phyloP scores from a whole-genome alignment of 2,329 filamentous ascomycete species.

The Xylaria sp. region DNA sequence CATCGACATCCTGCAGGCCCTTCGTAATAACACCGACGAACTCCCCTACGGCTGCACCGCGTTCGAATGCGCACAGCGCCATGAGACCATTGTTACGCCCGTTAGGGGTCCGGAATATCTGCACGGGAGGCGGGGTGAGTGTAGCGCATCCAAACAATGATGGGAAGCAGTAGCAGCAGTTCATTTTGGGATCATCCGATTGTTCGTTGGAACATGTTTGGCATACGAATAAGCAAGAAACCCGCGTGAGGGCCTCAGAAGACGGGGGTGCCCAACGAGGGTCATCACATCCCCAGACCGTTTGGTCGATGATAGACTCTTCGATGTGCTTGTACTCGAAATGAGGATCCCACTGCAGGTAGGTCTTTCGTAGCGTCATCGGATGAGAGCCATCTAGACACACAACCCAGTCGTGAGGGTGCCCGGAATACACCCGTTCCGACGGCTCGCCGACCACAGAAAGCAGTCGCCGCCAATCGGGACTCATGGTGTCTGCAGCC shows the following conservation, averaged over 20 bases:
- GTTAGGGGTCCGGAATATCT: conserved; percentile 57
- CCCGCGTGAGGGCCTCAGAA: conserved; percentile 29
- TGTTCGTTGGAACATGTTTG: conserved; percentile 53
- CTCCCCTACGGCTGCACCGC: conserved; percentile 59
- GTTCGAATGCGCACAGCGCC: conserved; percentile 54
- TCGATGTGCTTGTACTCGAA: conserved; percentile 57
- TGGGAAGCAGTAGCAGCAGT: conserved; percentile 59
- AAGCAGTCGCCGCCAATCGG: conserved; percentile 58
- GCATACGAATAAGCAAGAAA: conserved; percentile 44
- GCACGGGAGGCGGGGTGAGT: conserved; percentile 49
- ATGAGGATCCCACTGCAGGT: conserved; percentile 51
- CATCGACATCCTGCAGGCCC: conserved; percentile 57
- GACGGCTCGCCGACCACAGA: conserved; percentile 51
- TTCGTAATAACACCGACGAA: conserved; percentile 61
- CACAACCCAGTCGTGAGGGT: conserved; percentile 59
- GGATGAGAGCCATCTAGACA: conserved; percentile 47
- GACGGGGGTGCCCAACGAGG: conserved; percentile 49
- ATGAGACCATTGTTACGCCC: conserved; percentile 61
- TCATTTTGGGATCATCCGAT: conserved; percentile 54
- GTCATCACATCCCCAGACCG: conserved; percentile 55
- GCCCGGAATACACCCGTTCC: conserved; percentile 50
- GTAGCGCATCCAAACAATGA: conserved; percentile 55
- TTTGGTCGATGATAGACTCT: conserved; percentile 54
- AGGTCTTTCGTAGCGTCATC: conserved; percentile 52
- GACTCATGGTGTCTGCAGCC: conserved; percentile 58